Percentiles rank a stretch among this genome's conserved stretches.
phyloP scores from a whole-genome alignment of 768 basidiomycete genomes.

The Termitomyces sp. region DNA sequence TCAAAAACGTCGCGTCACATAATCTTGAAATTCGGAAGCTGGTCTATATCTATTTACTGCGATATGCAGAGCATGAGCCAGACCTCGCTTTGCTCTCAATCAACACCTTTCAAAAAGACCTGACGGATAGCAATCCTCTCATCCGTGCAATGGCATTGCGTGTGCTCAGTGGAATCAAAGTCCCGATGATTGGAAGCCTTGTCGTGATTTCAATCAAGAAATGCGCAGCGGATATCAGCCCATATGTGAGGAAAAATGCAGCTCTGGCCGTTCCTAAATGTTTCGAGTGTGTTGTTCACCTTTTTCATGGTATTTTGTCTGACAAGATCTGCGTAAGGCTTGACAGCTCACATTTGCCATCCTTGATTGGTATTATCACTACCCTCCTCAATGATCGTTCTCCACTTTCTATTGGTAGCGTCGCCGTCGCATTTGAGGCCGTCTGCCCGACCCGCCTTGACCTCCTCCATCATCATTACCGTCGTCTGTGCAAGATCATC shows the following conservation, averaged over 20 bases:
- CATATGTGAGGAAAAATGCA: slow-evolving; percentile 91
- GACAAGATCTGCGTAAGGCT: slow-evolving; percentile 42
- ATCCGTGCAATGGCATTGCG: slow-evolving; percentile 96
- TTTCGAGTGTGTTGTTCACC: slow-evolving; percentile 44
- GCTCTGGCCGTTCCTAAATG: slow-evolving; percentile 87
- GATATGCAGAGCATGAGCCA: slow-evolving; percentile 90
- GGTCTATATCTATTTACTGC: slow-evolving; percentile 94
- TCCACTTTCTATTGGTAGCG: slow-evolving; percentile 83
- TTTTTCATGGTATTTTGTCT: background rate
- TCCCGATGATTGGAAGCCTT: slow-evolving; percentile 82
- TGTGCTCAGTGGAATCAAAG: slow-evolving; percentile 87
- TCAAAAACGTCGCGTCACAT: slow-evolving; percentile 92
- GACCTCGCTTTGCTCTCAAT: slow-evolving; percentile 94
- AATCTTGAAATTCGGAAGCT: slow-evolving; percentile 95
- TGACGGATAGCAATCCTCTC: slow-evolving; percentile 86
- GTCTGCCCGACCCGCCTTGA: slow-evolving; percentile 87
- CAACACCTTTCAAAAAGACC: slow-evolving; percentile 97
- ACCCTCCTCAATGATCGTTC: slow-evolving; percentile 68
- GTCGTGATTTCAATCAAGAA: slow-evolving; percentile 89
- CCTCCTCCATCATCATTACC: slow-evolving; percentile 83
- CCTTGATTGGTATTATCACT: slow-evolving; percentile 64
- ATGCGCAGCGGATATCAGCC: slow-evolving; percentile 86
- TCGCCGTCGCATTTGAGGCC: slow-evolving; percentile 78
- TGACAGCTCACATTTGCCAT: slow-evolving; percentile 65
- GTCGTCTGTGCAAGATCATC: slow-evolving; percentile 76